A percentile compares a stretch with the other conserved stretches of the same genome.
These are phyloP conservation scores for Tetrapisispora namnaoensis DNA, from an alignment of 805 yeast species.

Conservation along the genomic window DNA sequence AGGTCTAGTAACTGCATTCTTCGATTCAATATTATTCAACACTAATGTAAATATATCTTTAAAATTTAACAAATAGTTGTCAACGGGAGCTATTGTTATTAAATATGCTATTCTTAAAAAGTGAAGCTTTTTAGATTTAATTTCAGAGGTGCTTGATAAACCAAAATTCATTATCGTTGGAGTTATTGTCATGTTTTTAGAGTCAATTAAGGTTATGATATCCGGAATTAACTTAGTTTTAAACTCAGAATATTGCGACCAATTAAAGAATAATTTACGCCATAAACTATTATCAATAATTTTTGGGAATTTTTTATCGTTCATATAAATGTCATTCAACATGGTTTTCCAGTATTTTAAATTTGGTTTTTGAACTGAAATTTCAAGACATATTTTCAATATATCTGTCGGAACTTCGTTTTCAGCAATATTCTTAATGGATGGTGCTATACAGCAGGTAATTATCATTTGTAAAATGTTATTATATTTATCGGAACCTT, in stretches of 20 bases:
- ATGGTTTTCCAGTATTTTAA: conserved; percentile 54
- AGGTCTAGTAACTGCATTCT: conserved; percentile 19
- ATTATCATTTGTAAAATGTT: conserved; percentile 43
- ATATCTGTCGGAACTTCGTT: conserved; percentile 33
- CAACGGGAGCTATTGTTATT: conserved; percentile 50
- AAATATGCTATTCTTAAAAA: conserved; percentile 58
- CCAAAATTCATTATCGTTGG: conserved; percentile 50
- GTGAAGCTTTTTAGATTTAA: conserved; percentile 40
- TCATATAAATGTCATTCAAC: conserved; percentile 57
- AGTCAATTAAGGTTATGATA: conserved; percentile 17
- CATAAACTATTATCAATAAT: conserved; percentile 31
- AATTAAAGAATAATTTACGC: conserved; percentile 45
- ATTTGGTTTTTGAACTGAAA: conserved; percentile 24
- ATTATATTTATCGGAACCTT: conserved; percentile 44
- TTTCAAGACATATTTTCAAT: conserved; percentile 35
- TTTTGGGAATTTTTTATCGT: conserved; percentile 26
- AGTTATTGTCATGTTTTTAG: conserved; percentile 38
- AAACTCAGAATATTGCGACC: conserved; percentile 50
- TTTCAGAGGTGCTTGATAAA: conserved; percentile 60
- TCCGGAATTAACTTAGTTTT: conserved; percentile 38
- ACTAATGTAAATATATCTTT: conserved; percentile 39
- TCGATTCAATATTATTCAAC: conserved; percentile 31
- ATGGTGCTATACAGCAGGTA: conserved; percentile 44
- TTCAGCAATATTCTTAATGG: conserved; percentile 38
- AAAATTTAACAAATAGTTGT: conserved; percentile 41